Percentiles rank a stretch among this genome's conserved stretches.
Conservation (phyloP, 495 filamentous ascomycete genomes). For the Jackrogersella minutella region DNA sequence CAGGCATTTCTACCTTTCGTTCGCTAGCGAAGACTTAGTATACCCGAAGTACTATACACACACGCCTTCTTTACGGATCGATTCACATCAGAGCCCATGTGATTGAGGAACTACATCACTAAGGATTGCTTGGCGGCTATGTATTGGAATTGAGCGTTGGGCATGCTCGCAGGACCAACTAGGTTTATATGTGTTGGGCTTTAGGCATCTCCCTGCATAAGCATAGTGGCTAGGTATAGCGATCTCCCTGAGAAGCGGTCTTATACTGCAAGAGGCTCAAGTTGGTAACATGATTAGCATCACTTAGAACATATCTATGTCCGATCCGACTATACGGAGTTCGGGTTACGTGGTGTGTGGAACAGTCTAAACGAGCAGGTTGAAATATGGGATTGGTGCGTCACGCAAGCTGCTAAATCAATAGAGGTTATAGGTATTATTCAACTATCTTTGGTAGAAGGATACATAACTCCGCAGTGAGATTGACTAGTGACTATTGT, state of each 20-base stretch:
- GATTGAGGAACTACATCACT: slow-evolving; percentile 15
- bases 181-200: slow-evolving; percentile 22
- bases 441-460: too few relatives aligned
- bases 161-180: slow-evolving; percentile 32
- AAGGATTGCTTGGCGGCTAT: slow-evolving; percentile 23
- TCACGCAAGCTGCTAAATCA: too few relatives aligned
- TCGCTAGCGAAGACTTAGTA: slow-evolving; percentile 8
- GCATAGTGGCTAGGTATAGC: slow-evolving; percentile 1
- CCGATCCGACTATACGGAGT: neutral
- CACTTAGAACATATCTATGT: neutral
- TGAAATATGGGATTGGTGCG: too few relatives aligned
- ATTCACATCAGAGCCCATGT: slow-evolving; percentile 19
- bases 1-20: slow-evolving; percentile 22
- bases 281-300: neutral
- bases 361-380: too few relatives aligned
- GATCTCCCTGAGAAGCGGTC: neutral
- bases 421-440: too few relatives aligned
- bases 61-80: slow-evolving; percentile 12
- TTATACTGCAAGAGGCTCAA: neutral
- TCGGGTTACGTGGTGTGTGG: neutral
- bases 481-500: too few relatives aligned
- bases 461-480: too few relatives aligned
- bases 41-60: slow-evolving; percentile 27
- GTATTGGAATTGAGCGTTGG: slow-evolving; percentile 28
- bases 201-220: slow-evolving; percentile 1